phyloP scores from a whole-genome alignment of 495 filamentous ascomycete genomes.

The Aspergillus hancockii region DNA sequence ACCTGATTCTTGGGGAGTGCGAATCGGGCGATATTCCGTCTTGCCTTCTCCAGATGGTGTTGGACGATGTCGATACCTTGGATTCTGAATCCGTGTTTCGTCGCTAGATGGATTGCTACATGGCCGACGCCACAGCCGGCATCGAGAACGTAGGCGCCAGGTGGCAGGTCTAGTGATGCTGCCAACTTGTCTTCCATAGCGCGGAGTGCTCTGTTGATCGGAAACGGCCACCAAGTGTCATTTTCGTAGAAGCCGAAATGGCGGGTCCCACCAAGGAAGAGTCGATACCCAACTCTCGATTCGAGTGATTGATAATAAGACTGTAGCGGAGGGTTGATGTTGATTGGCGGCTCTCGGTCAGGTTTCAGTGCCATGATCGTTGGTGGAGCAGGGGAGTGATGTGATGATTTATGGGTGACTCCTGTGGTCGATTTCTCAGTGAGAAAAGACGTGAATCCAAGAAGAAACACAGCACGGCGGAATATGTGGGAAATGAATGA shows the following conservation, averaged over 20 bases:
- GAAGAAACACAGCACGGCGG: too few species aligned
- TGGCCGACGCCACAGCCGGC: constrained; percentile 53
- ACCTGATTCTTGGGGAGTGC: constrained; percentile 37
- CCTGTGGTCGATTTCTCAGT: too few species aligned
- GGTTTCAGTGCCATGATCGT: constrained; percentile 13
- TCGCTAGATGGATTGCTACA: constrained; percentile 50
- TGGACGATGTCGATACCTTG: constrained; percentile 53
- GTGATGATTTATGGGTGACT: too few species aligned
- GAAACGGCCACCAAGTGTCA: constrained; percentile 53
- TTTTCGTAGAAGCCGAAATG: constrained; percentile 54
- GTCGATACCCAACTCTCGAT: constrained; percentile 50
- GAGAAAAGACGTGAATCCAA: too few species aligned
- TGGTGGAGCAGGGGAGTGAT: too few species aligned
- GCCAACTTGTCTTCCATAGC: constrained; percentile 52
- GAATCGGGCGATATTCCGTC: constrained; percentile 39
- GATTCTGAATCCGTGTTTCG: constrained; percentile 39
- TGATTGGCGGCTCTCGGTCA: constrained; percentile 29
- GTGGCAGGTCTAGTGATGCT: constrained; percentile 36
- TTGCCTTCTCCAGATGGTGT: constrained; percentile 49
- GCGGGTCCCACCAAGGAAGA: constrained; percentile 50
- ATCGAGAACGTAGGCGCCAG: constrained; percentile 47
- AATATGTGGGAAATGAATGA: too few species aligned
- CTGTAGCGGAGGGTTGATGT: constrained; percentile 38
- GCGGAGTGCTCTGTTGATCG: constrained; percentile 38
- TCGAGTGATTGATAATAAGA: constrained; percentile 47